Evolutionary conservation across 139 green algal species (phyloP), one percentile per base, ranked within the genome.

Genomic region (Closterium sp.): DNA sequence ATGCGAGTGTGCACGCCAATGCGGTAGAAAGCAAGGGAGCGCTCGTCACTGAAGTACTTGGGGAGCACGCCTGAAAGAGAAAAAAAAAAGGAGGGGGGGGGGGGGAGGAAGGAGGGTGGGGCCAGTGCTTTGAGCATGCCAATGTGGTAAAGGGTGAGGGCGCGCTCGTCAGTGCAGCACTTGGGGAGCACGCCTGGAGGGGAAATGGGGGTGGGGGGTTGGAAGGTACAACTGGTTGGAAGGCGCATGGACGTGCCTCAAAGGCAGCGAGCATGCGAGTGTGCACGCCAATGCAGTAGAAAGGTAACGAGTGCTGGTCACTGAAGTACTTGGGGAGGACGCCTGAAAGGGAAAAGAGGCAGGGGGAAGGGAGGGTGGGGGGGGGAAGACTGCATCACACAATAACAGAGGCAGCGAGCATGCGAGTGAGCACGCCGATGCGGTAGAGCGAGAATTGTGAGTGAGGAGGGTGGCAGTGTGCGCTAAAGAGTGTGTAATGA

Each of bases 21-120:
- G 23, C 69, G 43, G 84, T 84, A 94, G 28, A 94, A 91, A 0
- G 92, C 92, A 87, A 94, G 92, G n/a, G 92, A 94, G 90, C 92
- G 93, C 92, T 94, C 90, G 34, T 91, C 93, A 91, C 92, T 94
- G 92, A 94, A 94, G 84, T 94, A 94, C 89, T 94, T 94, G n/a
- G 92, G 92, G 38, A 94, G 92, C 1, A 94, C 84, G n/a, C 92
- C 92, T 94, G 89, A 25, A 16, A 25, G n/a, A n/a, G n/a, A n/a
- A n/a, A n/a, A n/a, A n/a, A 83, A 28, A 83, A 83, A 83, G 64
- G 64, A 83, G 64, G 64, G 64, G 81, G 81, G 30, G 81, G 81
- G 21, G 81, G 21, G n/a, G 81, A 32, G 16, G 16, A 19, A 85
- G 0, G 21, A 85, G 81, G 81, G 4, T 33, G 3, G 30, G 81